A percentile compares a stretch with the other conserved stretches of the same genome.
phyloP scores from a whole-genome alignment of 306 rosid genomes.

The Cucurbita moschata region DNA sequence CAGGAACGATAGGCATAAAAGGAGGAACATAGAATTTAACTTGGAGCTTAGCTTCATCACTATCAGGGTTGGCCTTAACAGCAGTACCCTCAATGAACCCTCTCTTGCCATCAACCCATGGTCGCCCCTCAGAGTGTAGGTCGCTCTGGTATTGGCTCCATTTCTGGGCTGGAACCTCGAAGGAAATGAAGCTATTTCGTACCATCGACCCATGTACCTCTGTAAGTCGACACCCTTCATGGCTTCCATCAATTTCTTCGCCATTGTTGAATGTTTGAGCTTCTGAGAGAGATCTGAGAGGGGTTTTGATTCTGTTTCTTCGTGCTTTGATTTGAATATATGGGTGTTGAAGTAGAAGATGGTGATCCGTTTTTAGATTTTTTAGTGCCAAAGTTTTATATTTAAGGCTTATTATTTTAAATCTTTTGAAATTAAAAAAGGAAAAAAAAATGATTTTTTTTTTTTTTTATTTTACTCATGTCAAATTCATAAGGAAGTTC shows the following conservation, averaged over 20 bases:
- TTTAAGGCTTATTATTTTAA: too few species aligned
- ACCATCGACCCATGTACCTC: constrained; percentile 89
- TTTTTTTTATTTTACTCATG: too few species aligned
- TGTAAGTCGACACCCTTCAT: constrained; percentile 42
- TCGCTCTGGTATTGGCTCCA: constrained; percentile 71
- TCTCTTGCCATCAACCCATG: constrained; percentile 52
- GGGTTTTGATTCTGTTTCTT: neutral
- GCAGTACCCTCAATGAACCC: constrained; percentile 55
- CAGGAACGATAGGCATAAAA: constrained; percentile 60
- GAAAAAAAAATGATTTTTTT: too few species aligned
- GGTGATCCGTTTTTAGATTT: too few species aligned
- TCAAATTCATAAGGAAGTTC: too few species aligned
- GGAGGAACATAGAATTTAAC: constrained; percentile 88
- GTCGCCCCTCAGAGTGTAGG: constrained; percentile 56
- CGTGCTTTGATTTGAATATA: neutral
- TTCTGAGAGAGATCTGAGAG: neutral
- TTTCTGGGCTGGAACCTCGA: constrained; percentile 50
- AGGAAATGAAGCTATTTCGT: constrained; percentile 82
- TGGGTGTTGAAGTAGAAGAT: neutral
- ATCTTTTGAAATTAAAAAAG: too few species aligned
- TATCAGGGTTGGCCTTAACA: constrained; percentile 45
- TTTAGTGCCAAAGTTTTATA: too few species aligned
- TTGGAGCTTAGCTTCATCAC: constrained; percentile 82
- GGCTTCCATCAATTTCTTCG: constrained; percentile 46
- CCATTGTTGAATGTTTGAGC: constrained; percentile 21